phyloP scores from a whole-genome alignment of 169 alveolate species.

The Cryptosporidium ryanae region DNA sequence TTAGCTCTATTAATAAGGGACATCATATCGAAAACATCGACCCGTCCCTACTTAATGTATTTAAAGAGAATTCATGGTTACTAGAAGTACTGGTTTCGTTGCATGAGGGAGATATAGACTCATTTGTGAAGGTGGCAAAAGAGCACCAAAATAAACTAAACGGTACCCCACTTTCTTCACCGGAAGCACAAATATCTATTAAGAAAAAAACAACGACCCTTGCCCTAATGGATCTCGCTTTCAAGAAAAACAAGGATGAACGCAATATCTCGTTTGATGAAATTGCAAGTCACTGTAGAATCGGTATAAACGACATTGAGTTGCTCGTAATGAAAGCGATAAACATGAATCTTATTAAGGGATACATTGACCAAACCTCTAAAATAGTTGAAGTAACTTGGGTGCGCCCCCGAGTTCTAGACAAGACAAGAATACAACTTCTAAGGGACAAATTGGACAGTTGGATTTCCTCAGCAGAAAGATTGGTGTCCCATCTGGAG shows the following conservation, averaged over 20 bases:
- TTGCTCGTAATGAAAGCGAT: constrained; percentile 86
- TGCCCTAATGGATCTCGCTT: constrained; percentile 68
- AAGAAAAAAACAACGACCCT: constrained; percentile 56
- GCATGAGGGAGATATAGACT: constrained; percentile 59
- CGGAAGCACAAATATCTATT: constrained; percentile 39
- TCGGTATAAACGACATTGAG: constrained; percentile 79
- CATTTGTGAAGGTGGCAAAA: constrained; percentile 11
- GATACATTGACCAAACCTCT: constrained; percentile 84
- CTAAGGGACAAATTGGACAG: constrained; percentile 78
- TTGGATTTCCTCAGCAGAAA: constrained; percentile 79
- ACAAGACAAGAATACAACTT: constrained; percentile 78
- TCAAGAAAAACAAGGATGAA: constrained; percentile 42
- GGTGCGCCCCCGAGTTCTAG: constrained; percentile 84
- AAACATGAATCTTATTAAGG: constrained; percentile 82
- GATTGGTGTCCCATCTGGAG: constrained; percentile 40
- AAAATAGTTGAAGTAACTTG: constrained; percentile 81
- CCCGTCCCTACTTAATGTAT: background rate
- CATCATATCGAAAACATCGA: background rate
- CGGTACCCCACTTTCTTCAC: constrained; percentile 23
- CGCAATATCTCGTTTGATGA: constrained; percentile 35
- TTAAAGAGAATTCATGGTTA: constrained; percentile 31
- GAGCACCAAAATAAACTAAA: constrained; percentile 31
- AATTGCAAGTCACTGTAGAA: constrained; percentile 65
- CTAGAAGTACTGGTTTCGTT: constrained; percentile 50
- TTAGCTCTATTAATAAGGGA: constrained; percentile 41